Evolutionary conservation across 371 early-diverging fungal species (phyloP).

Genomic region (Haplosporangium sp.): DNA sequence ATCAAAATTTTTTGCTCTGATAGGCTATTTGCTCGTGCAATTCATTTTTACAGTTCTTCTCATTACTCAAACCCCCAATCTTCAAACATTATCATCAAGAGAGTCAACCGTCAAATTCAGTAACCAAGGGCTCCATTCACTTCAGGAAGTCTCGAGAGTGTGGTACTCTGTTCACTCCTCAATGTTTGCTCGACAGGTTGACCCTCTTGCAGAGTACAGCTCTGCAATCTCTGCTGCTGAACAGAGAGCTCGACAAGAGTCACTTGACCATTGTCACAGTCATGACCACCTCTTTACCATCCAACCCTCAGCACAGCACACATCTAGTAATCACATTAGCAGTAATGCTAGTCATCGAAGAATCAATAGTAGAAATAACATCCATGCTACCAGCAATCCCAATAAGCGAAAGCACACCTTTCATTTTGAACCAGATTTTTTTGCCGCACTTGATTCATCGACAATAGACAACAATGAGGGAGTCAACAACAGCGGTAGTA

Average conservation of each 20-base stretch:
- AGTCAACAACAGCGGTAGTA: background rate
- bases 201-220: slow-evolving; percentile 25
- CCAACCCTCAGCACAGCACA: background rate
- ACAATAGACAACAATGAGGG: slow-evolving; percentile 6
- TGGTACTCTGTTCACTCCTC: background rate
- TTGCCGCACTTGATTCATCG: slow-evolving; percentile 43
- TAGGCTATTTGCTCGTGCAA: too few relatives aligned
- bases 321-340: background rate
- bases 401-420: slow-evolving; percentile 40
- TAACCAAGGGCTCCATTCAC: too few relatives aligned
- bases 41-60: too few relatives aligned
- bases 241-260: slow-evolving; percentile 11
- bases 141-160: background rate
- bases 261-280: background rate
- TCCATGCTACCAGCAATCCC: slow-evolving; percentile 9
- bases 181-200: slow-evolving; percentile 46
- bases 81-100: too few relatives aligned
- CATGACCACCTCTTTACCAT: background rate
- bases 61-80: too few relatives aligned
- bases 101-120: too few relatives aligned
- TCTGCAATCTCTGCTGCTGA: slow-evolving; percentile 32
- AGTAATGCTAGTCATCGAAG: background rate
- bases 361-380: background rate
- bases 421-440: slow-evolving; percentile 49
- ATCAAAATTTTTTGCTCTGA: too few relatives aligned